Base-by-base conservation (phyloP, 768 basidiomycete genomes). In the Russula ochroleuca region DNA sequence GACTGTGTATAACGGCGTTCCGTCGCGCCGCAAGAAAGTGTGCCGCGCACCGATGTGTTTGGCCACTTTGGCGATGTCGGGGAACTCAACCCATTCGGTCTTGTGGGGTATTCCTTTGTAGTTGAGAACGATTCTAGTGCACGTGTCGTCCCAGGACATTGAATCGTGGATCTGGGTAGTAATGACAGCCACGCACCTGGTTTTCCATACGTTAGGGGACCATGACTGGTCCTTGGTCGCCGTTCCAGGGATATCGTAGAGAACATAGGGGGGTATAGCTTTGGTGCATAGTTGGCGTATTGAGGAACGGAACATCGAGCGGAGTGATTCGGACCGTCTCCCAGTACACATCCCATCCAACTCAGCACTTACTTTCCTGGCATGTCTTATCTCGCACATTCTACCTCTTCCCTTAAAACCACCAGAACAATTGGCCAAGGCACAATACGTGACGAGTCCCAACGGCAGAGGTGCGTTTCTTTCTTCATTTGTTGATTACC, bases 81-180 rank as follows among this genome's bases (percentile, higher is more conserved):
- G 79, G 64, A 76, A 81, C 62, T 84, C 82, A 59, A 84, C 69
- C 78, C 80, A 82, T 50, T 78, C 75, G 5, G 82, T 83, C 67
- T 73, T 77, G 72, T 80, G 80, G 1, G 77, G 69, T 25, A 79
- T 51, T 28, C 71, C 70, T 66, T 81, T 80, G 71, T 74, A 72
- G 63, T 79, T 78, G 57, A 79, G 67, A 8, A 75, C 74, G 59
- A 71, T 72, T 64, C 75, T 78, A 6, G n/a, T n/a, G 3, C 28
- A 31, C 17, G 48, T 8, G 25, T 8, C 28, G 21, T 58, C 33
- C 21, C 23, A 10, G 25, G 17, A 10, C 11, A 23, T 43, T 8
- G 19, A 43, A 19, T 47, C 21, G 11, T 47, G 13, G 4, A 9
- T 47, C 45, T 47, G 45, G n/a, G 13, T 47, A n/a, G n/a, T n/a